phyloP scores from a whole-genome alignment of 2,329 filamentous ascomycete species.

The Aspergillus alliaceus region DNA sequence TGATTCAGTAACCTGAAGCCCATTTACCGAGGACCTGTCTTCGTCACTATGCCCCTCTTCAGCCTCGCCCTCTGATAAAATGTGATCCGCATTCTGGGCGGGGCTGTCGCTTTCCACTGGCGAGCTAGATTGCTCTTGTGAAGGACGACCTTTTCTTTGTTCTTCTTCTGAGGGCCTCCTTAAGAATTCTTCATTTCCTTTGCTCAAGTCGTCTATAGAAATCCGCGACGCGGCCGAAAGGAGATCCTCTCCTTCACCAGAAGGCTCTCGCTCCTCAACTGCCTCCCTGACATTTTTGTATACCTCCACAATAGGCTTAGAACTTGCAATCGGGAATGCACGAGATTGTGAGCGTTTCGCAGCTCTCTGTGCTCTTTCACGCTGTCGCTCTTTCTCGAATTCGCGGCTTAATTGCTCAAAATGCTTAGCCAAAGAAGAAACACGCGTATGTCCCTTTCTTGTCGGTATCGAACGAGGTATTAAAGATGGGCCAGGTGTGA shows the following conservation, averaged over 20 bases:
- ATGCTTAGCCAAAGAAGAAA: conserved; percentile 89
- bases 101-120: conserved; percentile 45
- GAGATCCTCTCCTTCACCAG: conserved; percentile 59
- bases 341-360: conserved; percentile 74
- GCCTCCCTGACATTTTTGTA: conserved; percentile 93
- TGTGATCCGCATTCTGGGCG: conserved; percentile 49
- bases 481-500: conserved; percentile 60
- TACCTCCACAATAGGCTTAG: conserved; percentile 94
- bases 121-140: conserved; percentile 29
- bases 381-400: conserved; percentile 90
- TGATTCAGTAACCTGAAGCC: conserved; percentile 59
- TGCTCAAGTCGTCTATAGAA: conserved; percentile 33
- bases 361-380: conserved; percentile 77
- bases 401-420: conserved; percentile 96
- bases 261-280: conserved; percentile 73
- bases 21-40: conserved; percentile 68
- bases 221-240: conserved; percentile 26
- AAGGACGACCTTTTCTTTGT: conserved; percentile 35
- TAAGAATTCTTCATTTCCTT: conserved; percentile 27
- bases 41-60: conserved; percentile 70
- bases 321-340: conserved; percentile 84
- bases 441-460: conserved; percentile 71
- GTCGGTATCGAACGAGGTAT: conserved; percentile 81
- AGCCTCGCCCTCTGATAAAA: conserved; percentile 66
- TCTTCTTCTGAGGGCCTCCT: conserved; percentile 24